A percentile compares a stretch with the other conserved stretches of the same genome.
Conservation (phyloP, 2,329 filamentous ascomycete species). For the Venturia carpophila region DNA sequence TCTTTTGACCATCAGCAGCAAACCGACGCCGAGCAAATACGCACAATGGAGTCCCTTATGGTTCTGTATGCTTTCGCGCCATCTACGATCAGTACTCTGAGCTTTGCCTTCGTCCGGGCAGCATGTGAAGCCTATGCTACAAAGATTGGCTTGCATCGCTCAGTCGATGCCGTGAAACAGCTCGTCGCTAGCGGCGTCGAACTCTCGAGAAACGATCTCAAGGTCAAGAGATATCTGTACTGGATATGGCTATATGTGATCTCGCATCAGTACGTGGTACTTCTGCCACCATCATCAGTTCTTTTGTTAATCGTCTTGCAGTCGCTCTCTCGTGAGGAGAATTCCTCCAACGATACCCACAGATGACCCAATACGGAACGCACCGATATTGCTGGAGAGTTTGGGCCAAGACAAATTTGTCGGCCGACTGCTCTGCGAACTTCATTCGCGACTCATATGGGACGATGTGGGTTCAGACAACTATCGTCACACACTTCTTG, state of each 20-base stretch:
- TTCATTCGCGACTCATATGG: neutral
- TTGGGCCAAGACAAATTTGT: neutral
- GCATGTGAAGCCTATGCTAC: slow-evolving; percentile 6
- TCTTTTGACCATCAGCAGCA: neutral
- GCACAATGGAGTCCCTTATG: slow-evolving; percentile 5
- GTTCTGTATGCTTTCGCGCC: neutral
- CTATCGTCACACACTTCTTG: too few species aligned
- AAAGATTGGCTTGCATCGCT: neutral
- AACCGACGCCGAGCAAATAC: slow-evolving; percentile 6
- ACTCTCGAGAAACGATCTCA: slow-evolving; percentile 3
- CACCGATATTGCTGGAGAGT: neutral
- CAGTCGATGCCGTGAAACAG: slow-evolving; percentile 4
- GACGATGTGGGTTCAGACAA: neutral
- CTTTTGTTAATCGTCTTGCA: neutral
- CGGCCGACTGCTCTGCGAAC: neutral
- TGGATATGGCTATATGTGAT: slow-evolving; percentile 8
- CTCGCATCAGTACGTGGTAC: neutral
- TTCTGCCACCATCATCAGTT: neutral
- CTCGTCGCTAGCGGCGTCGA: neutral
- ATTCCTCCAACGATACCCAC: neutral
- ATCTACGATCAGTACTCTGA: neutral
- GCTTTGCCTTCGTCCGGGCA: neutral
- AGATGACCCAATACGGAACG: neutral
- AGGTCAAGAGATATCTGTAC: slow-evolving; percentile 7
- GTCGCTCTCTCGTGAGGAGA: slow-evolving; percentile 2